A percentile compares a stretch with the other conserved stretches of the same genome.
Conservation (phyloP, 2,329 filamentous ascomycete genomes). For the Aspergillus fructus region DNA sequence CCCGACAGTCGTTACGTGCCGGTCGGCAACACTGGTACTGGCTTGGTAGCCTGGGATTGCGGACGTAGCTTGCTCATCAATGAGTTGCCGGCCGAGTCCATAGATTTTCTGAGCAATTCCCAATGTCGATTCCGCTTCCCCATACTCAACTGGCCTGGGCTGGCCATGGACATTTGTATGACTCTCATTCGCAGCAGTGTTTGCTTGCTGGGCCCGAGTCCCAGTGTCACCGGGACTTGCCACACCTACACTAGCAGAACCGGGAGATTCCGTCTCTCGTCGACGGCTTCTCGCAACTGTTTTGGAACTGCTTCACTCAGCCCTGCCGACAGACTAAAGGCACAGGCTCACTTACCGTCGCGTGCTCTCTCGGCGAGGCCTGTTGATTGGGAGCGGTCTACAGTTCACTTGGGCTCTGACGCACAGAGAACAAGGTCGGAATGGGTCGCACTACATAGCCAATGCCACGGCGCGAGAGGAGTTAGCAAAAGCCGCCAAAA, state of each 20-base stretch:
- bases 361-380: constrained; percentile 1
- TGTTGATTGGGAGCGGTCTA: constrained; percentile 6
- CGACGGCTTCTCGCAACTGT: background rate
- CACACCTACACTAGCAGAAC: background rate
- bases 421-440: constrained; percentile 36
- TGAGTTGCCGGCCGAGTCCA: constrained; percentile 25
- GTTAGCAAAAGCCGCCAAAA: no score
- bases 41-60: constrained; percentile 36
- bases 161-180: background rate
- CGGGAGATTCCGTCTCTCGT: background rate
- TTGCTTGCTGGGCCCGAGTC: background rate
- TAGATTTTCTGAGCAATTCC: constrained; percentile 35
- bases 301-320: background rate
- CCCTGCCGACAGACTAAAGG: background rate
- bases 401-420: constrained; percentile 28
- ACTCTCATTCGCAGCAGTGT: background rate
- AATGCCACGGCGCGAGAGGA: no score
- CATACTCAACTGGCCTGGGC: constrained; percentile 18
- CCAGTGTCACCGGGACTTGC: background rate
- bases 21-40: background rate
- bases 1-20: constrained; percentile 8
- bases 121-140: constrained; percentile 36
- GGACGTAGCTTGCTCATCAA: constrained; percentile 32
- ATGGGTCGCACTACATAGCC: constrained; percentile 30
- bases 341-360: constrained; percentile 10